phyloP scores from a whole-genome alignment of 768 basidiomycete genomes.

The Megacollybia marginata region DNA sequence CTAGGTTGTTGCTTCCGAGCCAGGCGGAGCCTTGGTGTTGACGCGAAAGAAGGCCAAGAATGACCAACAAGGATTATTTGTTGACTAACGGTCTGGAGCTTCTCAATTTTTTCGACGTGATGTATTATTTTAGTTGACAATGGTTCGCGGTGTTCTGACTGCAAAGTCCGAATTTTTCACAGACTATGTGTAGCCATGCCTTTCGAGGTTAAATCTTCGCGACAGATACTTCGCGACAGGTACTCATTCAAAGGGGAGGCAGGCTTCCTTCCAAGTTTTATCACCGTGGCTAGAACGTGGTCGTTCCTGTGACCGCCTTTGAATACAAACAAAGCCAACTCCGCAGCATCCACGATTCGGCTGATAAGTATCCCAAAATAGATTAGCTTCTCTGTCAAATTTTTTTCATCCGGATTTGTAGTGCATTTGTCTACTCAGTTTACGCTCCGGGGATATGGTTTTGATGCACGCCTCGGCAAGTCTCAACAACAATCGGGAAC shows the following conservation, averaged over 20 bases:
- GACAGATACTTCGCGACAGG: no score
- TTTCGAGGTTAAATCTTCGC: no score
- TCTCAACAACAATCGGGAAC: background rate
- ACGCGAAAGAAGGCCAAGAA: background rate
- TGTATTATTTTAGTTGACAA: background rate
- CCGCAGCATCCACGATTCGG: no score
- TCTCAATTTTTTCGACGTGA: background rate
- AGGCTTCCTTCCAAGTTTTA: no score
- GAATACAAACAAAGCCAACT: no score
- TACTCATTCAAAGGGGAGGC: no score
- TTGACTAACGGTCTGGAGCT: background rate
- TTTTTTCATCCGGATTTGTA: no score
- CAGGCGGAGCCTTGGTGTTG: background rate
- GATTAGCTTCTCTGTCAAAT: no score
- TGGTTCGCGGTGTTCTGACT: background rate
- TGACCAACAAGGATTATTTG: background rate
- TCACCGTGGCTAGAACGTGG: no score
- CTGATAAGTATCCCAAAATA: no score
- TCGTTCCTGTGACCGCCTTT: no score
- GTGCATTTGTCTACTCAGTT: background rate
- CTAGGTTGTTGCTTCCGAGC: background rate
- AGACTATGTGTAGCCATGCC: background rate
- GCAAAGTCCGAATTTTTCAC: background rate
- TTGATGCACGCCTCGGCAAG: background rate
- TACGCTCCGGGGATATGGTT: background rate